These are phyloP conservation scores for Triangularia setosa DNA, from an alignment of 2,329 filamentous ascomycete species.

Conservation along the genomic window DNA sequence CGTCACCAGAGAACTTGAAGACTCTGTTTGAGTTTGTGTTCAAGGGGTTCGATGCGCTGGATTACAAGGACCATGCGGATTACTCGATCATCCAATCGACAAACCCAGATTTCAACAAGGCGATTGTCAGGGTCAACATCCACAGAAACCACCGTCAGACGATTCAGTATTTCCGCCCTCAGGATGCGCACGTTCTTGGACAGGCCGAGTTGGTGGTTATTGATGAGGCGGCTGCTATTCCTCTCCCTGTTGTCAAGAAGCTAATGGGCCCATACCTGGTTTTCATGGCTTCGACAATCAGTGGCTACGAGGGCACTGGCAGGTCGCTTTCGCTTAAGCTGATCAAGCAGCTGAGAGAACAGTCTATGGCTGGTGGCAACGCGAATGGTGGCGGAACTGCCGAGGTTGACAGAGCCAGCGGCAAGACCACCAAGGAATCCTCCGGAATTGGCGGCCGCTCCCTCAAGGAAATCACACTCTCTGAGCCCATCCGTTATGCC, in stretches of 20 bases:
- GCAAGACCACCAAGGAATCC: constrained; percentile 62
- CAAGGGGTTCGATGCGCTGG: constrained; percentile 93
- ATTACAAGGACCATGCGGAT: constrained; percentile 91
- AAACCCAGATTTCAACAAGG: constrained; percentile 98
- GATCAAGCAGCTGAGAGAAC: constrained; percentile 93
- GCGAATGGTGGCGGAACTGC: constrained; percentile 51
- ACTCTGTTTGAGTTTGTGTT: constrained; percentile 98
- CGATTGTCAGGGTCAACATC: constrained; percentile 93
- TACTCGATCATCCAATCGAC: constrained; percentile 98
- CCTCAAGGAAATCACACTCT: constrained; percentile 84
- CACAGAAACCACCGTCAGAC: constrained; percentile 94
- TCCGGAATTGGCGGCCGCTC: constrained; percentile 66
- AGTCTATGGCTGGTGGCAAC: constrained; percentile 66
- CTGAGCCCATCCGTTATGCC: constrained; percentile 91
- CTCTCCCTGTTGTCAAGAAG: constrained; percentile 85
- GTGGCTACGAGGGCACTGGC: constrained; percentile 96
- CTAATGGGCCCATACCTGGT: constrained; percentile 95
- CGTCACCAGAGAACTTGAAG: constrained; percentile 96
- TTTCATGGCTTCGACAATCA: constrained; percentile 99
- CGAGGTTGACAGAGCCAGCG: constrained; percentile 75
- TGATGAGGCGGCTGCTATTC: constrained; percentile 95
- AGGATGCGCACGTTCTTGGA: constrained; percentile 90
- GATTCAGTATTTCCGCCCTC: constrained; percentile 96
- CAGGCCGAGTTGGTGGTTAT: constrained; percentile 95
- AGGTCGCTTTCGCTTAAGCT: constrained; percentile 92